Evolutionary conservation across 257 asterid species (phyloP).

Genomic region (Solanum tarijense): DNA sequence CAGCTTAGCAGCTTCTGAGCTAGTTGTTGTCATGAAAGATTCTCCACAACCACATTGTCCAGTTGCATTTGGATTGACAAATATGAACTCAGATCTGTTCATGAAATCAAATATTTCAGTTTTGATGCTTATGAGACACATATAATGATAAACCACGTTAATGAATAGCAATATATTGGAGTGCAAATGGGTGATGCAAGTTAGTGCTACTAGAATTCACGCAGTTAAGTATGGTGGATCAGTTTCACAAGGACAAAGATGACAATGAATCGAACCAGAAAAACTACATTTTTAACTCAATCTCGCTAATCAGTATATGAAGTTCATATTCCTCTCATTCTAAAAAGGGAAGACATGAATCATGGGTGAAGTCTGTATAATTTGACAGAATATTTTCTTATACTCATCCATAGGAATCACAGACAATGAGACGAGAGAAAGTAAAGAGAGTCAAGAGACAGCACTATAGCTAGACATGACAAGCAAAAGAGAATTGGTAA

Average conservation of each 20-base stretch:
- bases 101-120: not conserved
- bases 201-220: not conserved
- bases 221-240: not conserved
- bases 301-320: not conserved
- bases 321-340: not conserved
- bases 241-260: not conserved
- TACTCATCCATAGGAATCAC: not conserved
- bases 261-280: not conserved
- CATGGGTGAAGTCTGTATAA: not conserved
- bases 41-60: constrained; percentile 65
- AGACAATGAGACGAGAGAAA: not conserved
- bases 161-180: not conserved
- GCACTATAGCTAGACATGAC: not conserved
- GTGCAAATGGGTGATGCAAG: not conserved
- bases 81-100: constrained; percentile 83
- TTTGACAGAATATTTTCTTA: not conserved
- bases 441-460: not conserved
- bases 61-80: constrained; percentile 76
- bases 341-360: not conserved
- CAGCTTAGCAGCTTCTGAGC: constrained; percentile 64
- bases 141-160: not conserved
- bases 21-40: constrained; percentile 51
- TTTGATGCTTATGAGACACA: not conserved
- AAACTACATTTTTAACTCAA: not conserved
- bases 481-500: not conserved